Percentiles rank a stretch among this genome's conserved stretches.
phyloP scores from a whole-genome alignment of 352 stramenopile genomes.

The Peronosclerospora sorghi region DNA sequence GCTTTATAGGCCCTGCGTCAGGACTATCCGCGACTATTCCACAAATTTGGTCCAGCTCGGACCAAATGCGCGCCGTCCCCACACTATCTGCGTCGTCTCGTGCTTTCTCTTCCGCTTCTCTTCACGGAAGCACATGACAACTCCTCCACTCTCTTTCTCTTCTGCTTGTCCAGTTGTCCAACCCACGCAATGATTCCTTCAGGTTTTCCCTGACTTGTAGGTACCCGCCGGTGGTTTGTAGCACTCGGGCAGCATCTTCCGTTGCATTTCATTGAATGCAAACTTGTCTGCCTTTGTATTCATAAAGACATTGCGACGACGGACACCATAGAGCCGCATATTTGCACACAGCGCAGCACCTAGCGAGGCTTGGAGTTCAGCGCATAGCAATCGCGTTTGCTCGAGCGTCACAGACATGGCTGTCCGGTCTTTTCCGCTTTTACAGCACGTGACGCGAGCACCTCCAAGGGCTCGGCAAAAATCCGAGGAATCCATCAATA shows the following conservation, averaged over 20 bases:
- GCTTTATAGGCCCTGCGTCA: conserved; percentile 34
- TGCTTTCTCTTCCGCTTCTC: conserved; percentile 5
- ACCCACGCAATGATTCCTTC: too few species aligned
- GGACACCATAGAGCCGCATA: conserved; percentile 68
- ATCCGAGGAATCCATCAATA: conserved; percentile 75
- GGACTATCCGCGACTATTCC: conserved; percentile 37
- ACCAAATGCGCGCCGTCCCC: too few species aligned
- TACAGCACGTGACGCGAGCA: conserved; percentile 93
- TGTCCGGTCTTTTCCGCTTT: conserved; percentile 95
- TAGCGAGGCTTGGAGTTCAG: conserved; percentile 46
- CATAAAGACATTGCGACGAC: conserved; percentile 72
- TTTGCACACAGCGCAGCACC: conserved; percentile 45
- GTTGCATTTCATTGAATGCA: conserved; percentile 83
- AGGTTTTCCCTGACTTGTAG: conserved; percentile 80
- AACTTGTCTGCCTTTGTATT: conserved; percentile 81
- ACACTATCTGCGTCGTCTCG: too few species aligned
- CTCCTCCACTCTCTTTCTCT: too few species aligned
- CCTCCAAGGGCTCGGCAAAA: conserved; percentile 83
- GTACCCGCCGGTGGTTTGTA: conserved; percentile 75
- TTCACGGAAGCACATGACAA: too few species aligned
- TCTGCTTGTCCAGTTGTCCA: too few species aligned
- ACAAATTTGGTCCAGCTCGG: not conserved
- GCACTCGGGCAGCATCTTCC: conserved; percentile 73
- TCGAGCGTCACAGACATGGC: conserved; percentile 96
- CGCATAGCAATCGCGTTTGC: conserved; percentile 59